Base-by-base conservation (phyloP, 352 stramenopile species). In the Pythium guiyangense region DNA sequence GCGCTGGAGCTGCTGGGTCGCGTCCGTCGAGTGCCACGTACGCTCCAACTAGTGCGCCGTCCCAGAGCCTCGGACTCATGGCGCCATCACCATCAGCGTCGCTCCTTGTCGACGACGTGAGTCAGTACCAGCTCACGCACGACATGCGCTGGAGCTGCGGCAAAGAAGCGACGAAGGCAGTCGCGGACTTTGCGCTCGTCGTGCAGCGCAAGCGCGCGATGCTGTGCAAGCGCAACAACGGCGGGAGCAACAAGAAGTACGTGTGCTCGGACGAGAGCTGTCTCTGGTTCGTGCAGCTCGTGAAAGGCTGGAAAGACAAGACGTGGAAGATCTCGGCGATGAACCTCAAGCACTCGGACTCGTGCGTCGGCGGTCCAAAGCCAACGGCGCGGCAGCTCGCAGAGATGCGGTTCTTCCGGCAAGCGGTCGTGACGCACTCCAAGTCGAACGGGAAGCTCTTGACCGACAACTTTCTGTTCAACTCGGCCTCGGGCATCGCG, bases 291-390 rank as follows among this genome's bases (percentile, higher is more conserved):
- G 79, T 90, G 27, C 78, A 85, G 58, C 67, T 89, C 17, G 74
- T 89, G 20, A 84, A 86, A 53, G 79, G 78, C 1, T 89, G 78
- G 73, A 92, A 92, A 61, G 83, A 77, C 35, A 89, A 92, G 67
- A 92, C 77, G 62, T 92, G 83, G 83, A 92, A 90, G 57, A 92
- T 92, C 65, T 90, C 83, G 40, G 72, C 78, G 17, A 92, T 90
- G 83, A 92, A 92, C 49, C 48, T 92, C n/a, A 82, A 83, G 56
- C 83, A 92, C 58, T 88, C 78, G 46, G 76, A 84, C 0, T 64
- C 65, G 12, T 92, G 82, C 68, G 71, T 60, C 0, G 82, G 82
- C 11, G 61, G 63, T 6, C 62, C 82, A 5, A 88, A 89, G 62
- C 82, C 82, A 14, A 90, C 82, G 0, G 78, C 82, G n/a, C 69